A percentile compares a stretch with the other conserved stretches of the same genome.
phyloP scores from a whole-genome alignment of 2,329 filamentous ascomycete species.

The Penicillium crustosum region DNA sequence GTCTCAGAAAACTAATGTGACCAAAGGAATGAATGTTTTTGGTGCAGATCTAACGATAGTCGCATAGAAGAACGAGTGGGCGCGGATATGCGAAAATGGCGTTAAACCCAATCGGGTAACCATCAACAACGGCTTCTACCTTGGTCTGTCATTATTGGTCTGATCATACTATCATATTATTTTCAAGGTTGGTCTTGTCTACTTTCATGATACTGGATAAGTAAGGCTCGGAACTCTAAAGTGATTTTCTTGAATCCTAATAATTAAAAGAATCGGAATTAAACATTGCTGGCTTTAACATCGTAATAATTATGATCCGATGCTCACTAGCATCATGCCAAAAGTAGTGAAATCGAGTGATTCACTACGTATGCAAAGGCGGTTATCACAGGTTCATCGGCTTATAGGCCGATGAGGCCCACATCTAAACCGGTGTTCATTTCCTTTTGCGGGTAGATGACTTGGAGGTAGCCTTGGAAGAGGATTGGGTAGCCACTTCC shows the following conservation, averaged over 20 bases:
- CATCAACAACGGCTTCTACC: slow-evolving; percentile 15
- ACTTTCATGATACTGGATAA: neutral
- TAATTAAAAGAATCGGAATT: neutral
- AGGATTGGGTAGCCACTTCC: slow-evolving; percentile 27
- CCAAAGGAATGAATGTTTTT: neutral
- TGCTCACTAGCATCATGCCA: neutral
- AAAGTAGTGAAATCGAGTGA: neutral
- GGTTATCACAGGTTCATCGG: neutral
- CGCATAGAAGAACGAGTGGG: slow-evolving; percentile 15
- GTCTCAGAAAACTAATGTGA: no score
- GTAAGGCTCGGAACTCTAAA: neutral
- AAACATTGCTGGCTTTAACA: neutral
- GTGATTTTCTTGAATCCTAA: neutral
- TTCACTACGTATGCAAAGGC: neutral
- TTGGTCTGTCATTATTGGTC: neutral
- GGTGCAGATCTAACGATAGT: neutral
- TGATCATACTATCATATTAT: neutral
- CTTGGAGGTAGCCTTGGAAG: slow-evolving; percentile 30
- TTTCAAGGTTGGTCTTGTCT: neutral
- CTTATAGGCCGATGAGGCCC: neutral
- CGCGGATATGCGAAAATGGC: slow-evolving; percentile 10
- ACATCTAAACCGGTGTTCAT: slow-evolving; percentile 17
- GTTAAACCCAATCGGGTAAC: slow-evolving; percentile 24
- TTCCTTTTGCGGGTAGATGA: slow-evolving; percentile 38
- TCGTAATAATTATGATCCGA: neutral